Evolutionary conservation across 2,329 filamentous ascomycete genomes (phyloP), one percentile per base, ranked within the genome.

Genomic region (Pseudogymnoascus sp.): DNA sequence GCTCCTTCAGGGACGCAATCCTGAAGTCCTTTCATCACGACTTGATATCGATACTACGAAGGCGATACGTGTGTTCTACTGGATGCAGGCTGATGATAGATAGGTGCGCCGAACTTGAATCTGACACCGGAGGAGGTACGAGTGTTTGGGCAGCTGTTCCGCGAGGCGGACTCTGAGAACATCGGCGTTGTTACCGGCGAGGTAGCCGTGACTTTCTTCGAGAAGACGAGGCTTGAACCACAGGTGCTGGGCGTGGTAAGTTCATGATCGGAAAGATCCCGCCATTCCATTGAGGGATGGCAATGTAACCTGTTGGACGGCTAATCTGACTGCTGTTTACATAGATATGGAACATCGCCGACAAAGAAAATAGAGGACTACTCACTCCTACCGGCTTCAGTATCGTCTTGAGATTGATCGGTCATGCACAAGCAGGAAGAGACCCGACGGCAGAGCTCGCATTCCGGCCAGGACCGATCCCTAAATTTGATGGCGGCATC

Each of bases 271-370:
- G 10, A 33, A 10, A 12, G 50, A 56, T 56, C 25, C 47, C 8
- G 28, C 33, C 23, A 42, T 37, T 56, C 59, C 60, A 61, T 60
- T 8, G 66, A 62, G 23, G 35, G 56, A 18, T 21, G 31, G 38
- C 64, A 18, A 18, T 12, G 25, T 28, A 23, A 28, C 23, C 6
- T 5, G 5, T 47, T 47, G 44, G 4, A 11, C 16, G 23, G 18
- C 16, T 37, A 40, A 23, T 5, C 65, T 70, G 65, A 77, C 69
- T 38, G 10, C 37, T 50, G 62, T 50, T 59, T 56, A 62, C 47
- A 16, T 67, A 96, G 90, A 97, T 99, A 82, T 99, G 94, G 94
- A 93, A 97, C 78, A 94, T 99, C 75, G 93, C 94, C 69, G 94
- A 99, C 78, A 92, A 85, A 68, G 93, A 97, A 79, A 99, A 99